Evolutionary conservation across 2,329 filamentous ascomycete genomes (phyloP).

Genomic region (Cytospora piceae): DNA sequence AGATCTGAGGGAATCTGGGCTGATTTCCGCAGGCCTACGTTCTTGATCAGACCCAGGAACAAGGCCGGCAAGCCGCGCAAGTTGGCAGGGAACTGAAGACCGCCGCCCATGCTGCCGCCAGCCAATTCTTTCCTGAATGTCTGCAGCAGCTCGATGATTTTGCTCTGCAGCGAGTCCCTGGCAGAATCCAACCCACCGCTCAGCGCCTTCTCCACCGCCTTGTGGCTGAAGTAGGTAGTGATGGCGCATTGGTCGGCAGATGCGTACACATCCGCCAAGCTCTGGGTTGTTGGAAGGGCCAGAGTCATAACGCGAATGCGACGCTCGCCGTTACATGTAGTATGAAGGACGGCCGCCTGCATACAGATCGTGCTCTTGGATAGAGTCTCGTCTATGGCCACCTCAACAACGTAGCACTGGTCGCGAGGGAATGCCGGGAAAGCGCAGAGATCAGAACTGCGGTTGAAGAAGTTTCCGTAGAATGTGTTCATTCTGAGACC

Average conservation of each 20-base stretch:
- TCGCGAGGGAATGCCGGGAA: slow-evolving; percentile 98
- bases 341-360: slow-evolving; percentile 94
- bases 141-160: slow-evolving; percentile 88
- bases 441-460: slow-evolving; percentile 94
- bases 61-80: slow-evolving; percentile 84
- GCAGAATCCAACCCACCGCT: slow-evolving; percentile 88
- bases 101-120: slow-evolving; percentile 92
- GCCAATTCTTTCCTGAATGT: slow-evolving; percentile 97
- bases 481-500: slow-evolving; percentile 96
- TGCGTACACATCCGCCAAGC: slow-evolving; percentile 87
- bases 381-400: slow-evolving; percentile 94
- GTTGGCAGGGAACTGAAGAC: slow-evolving; percentile 92
- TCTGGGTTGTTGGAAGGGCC: slow-evolving; percentile 89
- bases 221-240: slow-evolving; percentile 93
- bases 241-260: slow-evolving; percentile 94
- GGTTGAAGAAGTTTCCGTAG: slow-evolving; percentile 99
- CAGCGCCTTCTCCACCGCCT: slow-evolving; percentile 89
- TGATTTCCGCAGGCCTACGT: slow-evolving; percentile 90
- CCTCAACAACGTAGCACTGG: slow-evolving; percentile 96
- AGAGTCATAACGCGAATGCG: slow-evolving; percentile 94
- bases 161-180: slow-evolving; percentile 85
- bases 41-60: slow-evolving; percentile 94
- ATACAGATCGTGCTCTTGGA: slow-evolving; percentile 90
- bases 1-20: slow-evolving; percentile 93
- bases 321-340: slow-evolving; percentile 95